Conservation (phyloP, 345 rosid species). For the Acer saccharum region DNA sequence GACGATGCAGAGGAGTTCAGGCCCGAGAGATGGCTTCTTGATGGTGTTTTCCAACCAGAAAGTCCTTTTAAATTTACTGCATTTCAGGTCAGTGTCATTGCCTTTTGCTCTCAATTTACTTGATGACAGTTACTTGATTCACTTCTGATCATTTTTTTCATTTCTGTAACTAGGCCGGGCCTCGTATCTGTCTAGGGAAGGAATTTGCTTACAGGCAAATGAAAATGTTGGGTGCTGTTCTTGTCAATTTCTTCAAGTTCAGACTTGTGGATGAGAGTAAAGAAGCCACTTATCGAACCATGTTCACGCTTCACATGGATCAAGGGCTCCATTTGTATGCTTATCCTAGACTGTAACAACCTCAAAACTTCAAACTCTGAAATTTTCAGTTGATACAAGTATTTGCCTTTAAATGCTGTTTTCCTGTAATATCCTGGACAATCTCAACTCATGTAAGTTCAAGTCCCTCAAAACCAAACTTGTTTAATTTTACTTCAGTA, state of each 20-base stretch:
- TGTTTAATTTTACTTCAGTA: no score
- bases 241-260: constrained; percentile 35
- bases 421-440: not conserved
- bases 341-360: constrained; percentile 19
- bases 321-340: constrained; percentile 39
- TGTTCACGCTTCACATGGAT: constrained; percentile 50
- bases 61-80: constrained; percentile 45
- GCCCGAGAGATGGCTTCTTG: constrained; percentile 47
- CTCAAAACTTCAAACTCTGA: not conserved
- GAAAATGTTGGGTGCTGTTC: constrained; percentile 40
- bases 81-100: constrained; percentile 31
- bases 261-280: constrained; percentile 33
- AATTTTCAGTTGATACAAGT: no score
- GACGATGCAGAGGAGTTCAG: constrained; percentile 40
- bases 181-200: constrained; percentile 44
- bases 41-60: constrained; percentile 33
- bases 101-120: not conserved
- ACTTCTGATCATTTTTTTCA: not conserved
- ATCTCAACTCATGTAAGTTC: not conserved
- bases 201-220: constrained; percentile 49
- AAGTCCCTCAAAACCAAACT: no score
- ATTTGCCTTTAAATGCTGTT: not conserved
- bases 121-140: not conserved
- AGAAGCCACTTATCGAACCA: constrained; percentile 32
- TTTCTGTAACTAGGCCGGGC: constrained; percentile 34